Evolutionary conservation across 2,329 filamentous ascomycete genomes (phyloP), one percentile per base, ranked within the genome.

Genomic region (Trichothecium roseum): DNA sequence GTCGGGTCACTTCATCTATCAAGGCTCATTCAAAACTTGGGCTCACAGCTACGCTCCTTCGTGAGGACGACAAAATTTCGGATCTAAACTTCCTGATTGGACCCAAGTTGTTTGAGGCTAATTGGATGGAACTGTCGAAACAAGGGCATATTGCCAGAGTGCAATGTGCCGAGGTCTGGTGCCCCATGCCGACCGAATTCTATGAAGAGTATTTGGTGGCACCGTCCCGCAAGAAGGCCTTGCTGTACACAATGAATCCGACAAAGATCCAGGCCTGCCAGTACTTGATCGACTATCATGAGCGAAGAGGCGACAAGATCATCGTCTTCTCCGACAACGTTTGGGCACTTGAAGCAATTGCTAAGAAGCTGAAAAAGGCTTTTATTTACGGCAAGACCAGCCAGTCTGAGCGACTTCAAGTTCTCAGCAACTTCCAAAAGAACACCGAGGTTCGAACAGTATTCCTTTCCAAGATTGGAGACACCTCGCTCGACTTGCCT

Each of bases 151-250:
- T 98, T 55, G 91, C 91, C 26, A 82, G 86, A 46, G 91, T 98
- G 2, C 91, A 98, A 57, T 98, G 91, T 57, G 91, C 91, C 12
- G 91, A 98, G 59, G 91, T 98, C 6, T 98, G 91, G 91, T 98
- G 91, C 53, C 87, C 89, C 3, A 98, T 98, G 91, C 94, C 91
- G 0, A 91, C 88, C 1, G 91, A 98, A 48, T 98, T 98, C 55
- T 96, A 95, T 57, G 81, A 86, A 14, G 86, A 96, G 55, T 98
- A 96, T 60, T 73, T 96, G 40, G 74, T 76, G 42, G 78, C 77
- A 10, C 76, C 75, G 13, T 57, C 63, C 2, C 59, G 64, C 7
- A 63, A 64, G 46, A 62, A 63, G 48, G 58, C 57, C 3, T 41
- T 66, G 5, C 73, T 96, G 3, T 95, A 91, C 49, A 93, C 93